A percentile compares a stretch with the other conserved stretches of the same genome.
Conservation (phyloP, 2,329 filamentous ascomycete genomes). For the Claviceps capensis region DNA sequence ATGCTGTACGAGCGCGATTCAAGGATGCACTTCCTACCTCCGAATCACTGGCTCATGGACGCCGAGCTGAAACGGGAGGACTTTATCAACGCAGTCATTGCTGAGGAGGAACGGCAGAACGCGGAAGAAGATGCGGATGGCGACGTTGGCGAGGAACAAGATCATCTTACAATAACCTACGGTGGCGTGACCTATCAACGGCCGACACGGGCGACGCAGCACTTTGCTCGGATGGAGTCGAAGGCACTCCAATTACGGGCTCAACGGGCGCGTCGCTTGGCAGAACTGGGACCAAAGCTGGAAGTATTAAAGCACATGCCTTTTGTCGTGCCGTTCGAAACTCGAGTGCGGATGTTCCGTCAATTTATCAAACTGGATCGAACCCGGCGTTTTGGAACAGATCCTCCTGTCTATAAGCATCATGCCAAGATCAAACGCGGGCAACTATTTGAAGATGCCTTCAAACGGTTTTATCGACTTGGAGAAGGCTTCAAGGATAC, state of each 20-base stretch:
- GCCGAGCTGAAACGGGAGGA: conserved; percentile 73
- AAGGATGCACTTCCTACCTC: conserved; percentile 66
- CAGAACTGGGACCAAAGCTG: conserved; percentile 69
- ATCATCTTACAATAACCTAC: no score
- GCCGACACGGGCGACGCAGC: no score
- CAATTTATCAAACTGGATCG: conserved; percentile 75
- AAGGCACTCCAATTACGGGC: conserved; percentile 51
- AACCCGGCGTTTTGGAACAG: conserved; percentile 12
- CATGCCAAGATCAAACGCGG: conserved; percentile 69
- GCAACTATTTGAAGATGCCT: conserved; percentile 75
- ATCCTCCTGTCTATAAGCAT: conserved; percentile 32
- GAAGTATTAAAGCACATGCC: conserved; percentile 94
- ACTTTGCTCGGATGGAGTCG: conserved; percentile 33
- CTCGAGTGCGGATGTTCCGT: conserved; percentile 81
- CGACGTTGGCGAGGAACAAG: conserved; percentile 13
- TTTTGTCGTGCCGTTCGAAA: conserved; percentile 88
- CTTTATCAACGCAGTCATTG: conserved; percentile 75
- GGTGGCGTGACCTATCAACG: no score
- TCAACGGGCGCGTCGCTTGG: conserved; percentile 57
- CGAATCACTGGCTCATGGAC: conserved; percentile 91
- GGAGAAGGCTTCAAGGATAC: conserved; percentile 81
- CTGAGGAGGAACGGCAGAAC: conserved; percentile 70
- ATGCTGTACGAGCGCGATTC: conserved; percentile 93
- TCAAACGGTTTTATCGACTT: conserved; percentile 65
- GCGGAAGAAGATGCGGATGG: conserved; percentile 30